These are phyloP conservation scores for Physcia stellaris DNA, from an alignment of 495 filamentous ascomycete genomes.

Conservation along the genomic window DNA sequence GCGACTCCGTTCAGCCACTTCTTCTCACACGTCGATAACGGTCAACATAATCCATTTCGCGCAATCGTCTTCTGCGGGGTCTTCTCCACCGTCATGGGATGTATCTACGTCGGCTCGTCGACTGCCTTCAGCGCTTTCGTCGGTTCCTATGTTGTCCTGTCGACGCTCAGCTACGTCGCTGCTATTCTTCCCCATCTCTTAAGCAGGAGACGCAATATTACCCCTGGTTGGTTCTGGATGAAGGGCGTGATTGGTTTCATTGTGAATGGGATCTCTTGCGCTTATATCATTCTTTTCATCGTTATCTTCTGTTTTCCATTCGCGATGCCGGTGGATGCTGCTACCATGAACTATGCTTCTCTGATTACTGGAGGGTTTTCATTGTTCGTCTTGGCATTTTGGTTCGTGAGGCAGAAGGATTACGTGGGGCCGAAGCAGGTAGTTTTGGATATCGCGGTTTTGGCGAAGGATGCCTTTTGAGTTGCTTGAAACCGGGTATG, in stretches of 20 bases:
- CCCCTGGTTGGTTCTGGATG: slow-evolving; percentile 56
- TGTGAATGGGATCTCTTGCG: slow-evolving; percentile 40
- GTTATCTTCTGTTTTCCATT: slow-evolving; percentile 69
- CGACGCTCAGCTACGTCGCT: slow-evolving; percentile 53
- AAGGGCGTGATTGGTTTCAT: slow-evolving; percentile 36
- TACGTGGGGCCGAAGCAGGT: slow-evolving; percentile 19
- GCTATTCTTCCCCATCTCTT: slow-evolving; percentile 59
- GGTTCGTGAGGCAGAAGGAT: slow-evolving; percentile 20
- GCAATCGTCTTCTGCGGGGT: slow-evolving; percentile 21
- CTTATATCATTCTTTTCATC: slow-evolving; percentile 52
- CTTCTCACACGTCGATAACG: slow-evolving; percentile 23
- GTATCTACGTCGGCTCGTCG: slow-evolving; percentile 53
- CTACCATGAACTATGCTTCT: slow-evolving; percentile 59
- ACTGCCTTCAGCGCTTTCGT: slow-evolving; percentile 62
- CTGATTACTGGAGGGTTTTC: slow-evolving; percentile 48
- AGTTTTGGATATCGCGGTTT: too few relatives aligned
- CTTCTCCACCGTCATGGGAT: slow-evolving; percentile 49
- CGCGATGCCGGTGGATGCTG: slow-evolving; percentile 36
- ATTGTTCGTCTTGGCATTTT: slow-evolving; percentile 27
- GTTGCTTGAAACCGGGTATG: too few relatives aligned
- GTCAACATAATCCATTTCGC: slow-evolving; percentile 10
- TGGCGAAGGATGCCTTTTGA: too few relatives aligned
- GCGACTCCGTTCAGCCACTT: slow-evolving; percentile 25
- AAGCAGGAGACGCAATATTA: slow-evolving; percentile 45
- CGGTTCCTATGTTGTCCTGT: slow-evolving; percentile 60